Percentiles rank a stretch among this genome's conserved stretches.
These are phyloP conservation scores for Penicillium paxilli DNA, from an alignment of 495 filamentous ascomycete species.

Conservation along the genomic window DNA sequence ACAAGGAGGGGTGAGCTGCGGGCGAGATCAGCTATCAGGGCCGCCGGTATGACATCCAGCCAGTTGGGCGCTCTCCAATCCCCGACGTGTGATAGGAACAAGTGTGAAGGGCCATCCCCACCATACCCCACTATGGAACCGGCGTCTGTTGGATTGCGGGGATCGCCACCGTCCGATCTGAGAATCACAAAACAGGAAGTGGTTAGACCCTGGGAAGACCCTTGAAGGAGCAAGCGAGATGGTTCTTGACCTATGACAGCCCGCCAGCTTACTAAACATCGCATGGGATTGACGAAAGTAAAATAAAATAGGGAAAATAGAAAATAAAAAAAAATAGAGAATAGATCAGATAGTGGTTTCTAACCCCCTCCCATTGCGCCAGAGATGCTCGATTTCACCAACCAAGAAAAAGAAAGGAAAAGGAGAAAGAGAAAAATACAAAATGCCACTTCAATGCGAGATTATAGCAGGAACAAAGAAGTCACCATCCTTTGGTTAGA, in stretches of 20 bases:
- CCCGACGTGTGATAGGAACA: constrained; percentile 1
- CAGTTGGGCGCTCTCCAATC: background rate
- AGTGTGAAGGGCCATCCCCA: constrained; percentile 6
- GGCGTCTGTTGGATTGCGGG: constrained; percentile 27
- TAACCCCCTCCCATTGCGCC: background rate
- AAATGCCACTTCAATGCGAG: background rate
- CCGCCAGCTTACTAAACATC: constrained; percentile 14
- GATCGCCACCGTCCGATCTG: constrained; percentile 47
- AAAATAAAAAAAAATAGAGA: too few species aligned
- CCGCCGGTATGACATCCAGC: background rate
- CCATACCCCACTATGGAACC: constrained; percentile 15
- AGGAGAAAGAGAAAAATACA: background rate
- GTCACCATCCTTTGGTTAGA: constrained; percentile 2
- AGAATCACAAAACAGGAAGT: background rate
- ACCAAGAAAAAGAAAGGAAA: constrained; percentile 6
- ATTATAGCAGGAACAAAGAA: constrained; percentile 7
- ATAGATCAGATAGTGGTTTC: background rate
- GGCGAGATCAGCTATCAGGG: constrained; percentile 3
- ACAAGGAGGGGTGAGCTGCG: constrained; percentile 17
- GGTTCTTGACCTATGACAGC: background rate
- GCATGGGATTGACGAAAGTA: background rate
- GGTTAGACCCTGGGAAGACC: background rate
- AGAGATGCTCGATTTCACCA: constrained; percentile 1
- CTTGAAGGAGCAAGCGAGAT: too few species aligned
- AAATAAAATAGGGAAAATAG: background rate